phyloP scores from a whole-genome alignment of 768 basidiomycete genomes.

The Kwoniella europaea region DNA sequence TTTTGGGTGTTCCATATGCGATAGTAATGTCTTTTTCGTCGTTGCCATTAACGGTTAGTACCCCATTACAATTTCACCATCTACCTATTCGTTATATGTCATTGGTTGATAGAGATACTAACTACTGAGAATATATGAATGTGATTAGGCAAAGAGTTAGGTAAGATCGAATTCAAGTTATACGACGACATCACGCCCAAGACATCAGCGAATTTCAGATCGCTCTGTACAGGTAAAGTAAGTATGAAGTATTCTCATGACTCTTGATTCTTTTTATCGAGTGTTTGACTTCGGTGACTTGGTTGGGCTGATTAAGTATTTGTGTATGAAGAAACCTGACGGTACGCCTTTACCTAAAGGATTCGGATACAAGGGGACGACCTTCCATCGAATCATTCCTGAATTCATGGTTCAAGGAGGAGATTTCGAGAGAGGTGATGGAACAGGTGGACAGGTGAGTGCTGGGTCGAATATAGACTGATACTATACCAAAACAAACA shows the following conservation, averaged over 20 bases:
- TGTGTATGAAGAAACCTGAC: conserved; percentile 50
- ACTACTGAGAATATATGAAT: not conserved
- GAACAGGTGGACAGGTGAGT: conserved; percentile 56
- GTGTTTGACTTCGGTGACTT: no score
- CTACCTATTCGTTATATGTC: not conserved
- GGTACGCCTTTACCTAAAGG: conserved; percentile 56
- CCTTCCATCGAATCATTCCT: conserved; percentile 70
- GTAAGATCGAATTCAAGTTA: conserved; percentile 72
- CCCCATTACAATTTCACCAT: not conserved
- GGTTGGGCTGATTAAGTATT: conserved; percentile 49
- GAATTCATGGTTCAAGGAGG: conserved; percentile 62
- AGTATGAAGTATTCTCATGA: conserved; percentile 5
- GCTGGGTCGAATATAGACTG: not conserved
- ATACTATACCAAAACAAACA: not conserved
- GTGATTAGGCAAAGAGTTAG: conserved; percentile 40
- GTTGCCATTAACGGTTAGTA: conserved; percentile 50
- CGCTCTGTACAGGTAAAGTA: conserved; percentile 69
- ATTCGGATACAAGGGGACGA: conserved; percentile 72
- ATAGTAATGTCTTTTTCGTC: conserved; percentile 54
- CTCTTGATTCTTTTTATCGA: conserved; percentile 33
- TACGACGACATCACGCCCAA: conserved; percentile 68
- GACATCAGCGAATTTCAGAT: conserved; percentile 70
- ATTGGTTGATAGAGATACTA: not conserved
- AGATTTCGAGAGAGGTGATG: conserved; percentile 70
- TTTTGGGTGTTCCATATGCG: not conserved